Conservation (phyloP, 352 stramenopile species). For the Phytopythium helicoides region DNA sequence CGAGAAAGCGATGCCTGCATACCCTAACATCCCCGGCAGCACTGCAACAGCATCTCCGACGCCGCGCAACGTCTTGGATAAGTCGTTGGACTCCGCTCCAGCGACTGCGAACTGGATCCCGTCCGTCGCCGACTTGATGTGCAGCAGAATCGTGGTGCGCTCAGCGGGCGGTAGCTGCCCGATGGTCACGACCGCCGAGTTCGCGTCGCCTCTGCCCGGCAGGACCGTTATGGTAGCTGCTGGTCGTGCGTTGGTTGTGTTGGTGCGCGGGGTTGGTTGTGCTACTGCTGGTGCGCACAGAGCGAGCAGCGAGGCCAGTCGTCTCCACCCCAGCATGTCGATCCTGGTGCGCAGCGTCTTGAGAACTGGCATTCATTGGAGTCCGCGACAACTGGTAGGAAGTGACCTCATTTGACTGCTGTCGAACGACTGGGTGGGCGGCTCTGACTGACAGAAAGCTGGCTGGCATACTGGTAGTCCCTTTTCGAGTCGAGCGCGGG, state of each 20-base stretch:
- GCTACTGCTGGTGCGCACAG: background rate
- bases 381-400: too few species aligned
- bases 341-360: too few species aligned
- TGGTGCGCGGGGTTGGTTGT: too few species aligned
- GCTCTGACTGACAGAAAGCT: too few species aligned
- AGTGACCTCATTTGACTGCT: too few species aligned
- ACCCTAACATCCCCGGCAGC: conserved; percentile 31
- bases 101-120: conserved; percentile 40
- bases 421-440: too few species aligned
- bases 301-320: background rate
- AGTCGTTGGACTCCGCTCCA: conserved; percentile 21
- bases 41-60: conserved; percentile 32
- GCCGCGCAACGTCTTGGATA: conserved; percentile 34
- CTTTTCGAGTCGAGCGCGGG: too few species aligned
- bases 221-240: background rate
- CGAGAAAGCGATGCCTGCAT: conserved; percentile 41
- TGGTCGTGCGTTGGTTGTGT: background rate
- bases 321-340: background rate
- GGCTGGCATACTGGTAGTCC: too few species aligned
- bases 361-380: too few species aligned
- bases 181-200: conserved; percentile 22
- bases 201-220: background rate
- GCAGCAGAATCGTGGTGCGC: conserved; percentile 15
- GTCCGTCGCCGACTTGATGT: conserved; percentile 40
- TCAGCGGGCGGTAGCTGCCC: conserved; percentile 6